Conservation (phyloP, 305 asterid species). For the Fraxinus floribunda region DNA sequence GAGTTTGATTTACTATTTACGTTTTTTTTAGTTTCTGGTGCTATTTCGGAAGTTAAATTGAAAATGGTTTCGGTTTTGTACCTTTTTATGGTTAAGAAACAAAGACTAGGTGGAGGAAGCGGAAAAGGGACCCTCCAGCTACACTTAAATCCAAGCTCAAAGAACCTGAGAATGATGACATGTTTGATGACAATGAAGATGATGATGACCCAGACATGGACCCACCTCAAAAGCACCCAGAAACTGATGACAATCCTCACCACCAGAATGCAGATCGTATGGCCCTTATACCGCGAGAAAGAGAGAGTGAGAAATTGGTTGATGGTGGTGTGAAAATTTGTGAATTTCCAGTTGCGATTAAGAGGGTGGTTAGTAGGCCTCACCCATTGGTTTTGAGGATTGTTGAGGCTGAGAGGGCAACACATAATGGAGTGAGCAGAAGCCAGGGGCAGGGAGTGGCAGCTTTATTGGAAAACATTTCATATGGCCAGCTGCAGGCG, state of each 20-base stretch:
- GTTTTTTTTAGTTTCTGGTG: conserved; percentile 10
- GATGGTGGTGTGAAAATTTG: conserved; percentile 52
- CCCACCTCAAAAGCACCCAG: conserved; percentile 54
- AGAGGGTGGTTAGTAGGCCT: conserved; percentile 63
- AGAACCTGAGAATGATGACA: conserved; percentile 65
- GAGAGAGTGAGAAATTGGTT: conserved; percentile 58
- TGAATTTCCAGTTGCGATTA: conserved; percentile 69
- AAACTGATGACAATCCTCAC: conserved; percentile 55
- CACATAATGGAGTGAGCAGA: conserved; percentile 51
- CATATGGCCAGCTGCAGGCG: conserved; percentile 88
- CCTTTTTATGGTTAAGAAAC: conserved; percentile 47
- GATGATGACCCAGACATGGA: conserved; percentile 66
- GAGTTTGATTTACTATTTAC: not conserved
- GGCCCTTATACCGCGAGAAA: conserved; percentile 35
- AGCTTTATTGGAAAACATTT: conserved; percentile 70
- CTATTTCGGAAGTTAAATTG: conserved; percentile 9
- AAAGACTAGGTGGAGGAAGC: conserved; percentile 89
- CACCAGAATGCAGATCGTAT: conserved; percentile 42
- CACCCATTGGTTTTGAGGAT: conserved; percentile 69
- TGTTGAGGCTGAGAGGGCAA: conserved; percentile 73
- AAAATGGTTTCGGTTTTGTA: not conserved
- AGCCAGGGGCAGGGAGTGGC: conserved; percentile 45
- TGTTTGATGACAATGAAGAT: conserved; percentile 73
- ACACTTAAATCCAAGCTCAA: conserved; percentile 61
- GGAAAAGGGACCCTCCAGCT: conserved; percentile 67